These are phyloP conservation scores for Colletotrichum neosansevieriae DNA, from an alignment of 2,329 filamentous ascomycete genomes.

Conservation along the genomic window DNA sequence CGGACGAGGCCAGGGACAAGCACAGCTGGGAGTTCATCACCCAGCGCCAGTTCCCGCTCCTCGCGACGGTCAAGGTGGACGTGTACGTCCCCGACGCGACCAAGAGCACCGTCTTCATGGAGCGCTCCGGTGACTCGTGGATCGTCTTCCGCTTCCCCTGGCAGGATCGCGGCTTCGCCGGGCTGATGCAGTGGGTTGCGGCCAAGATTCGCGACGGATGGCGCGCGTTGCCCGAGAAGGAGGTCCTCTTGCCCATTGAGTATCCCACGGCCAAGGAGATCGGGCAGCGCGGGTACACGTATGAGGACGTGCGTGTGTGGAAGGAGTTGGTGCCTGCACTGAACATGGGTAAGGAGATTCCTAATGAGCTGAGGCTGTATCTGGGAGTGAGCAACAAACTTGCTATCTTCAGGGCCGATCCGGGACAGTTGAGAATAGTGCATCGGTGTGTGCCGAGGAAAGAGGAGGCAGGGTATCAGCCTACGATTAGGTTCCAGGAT, in stretches of 20 bases:
- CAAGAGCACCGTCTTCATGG: constrained; percentile 61
- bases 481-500: constrained; percentile 77
- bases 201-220: constrained; percentile 65
- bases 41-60: constrained; percentile 74
- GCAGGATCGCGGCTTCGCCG: constrained; percentile 61
- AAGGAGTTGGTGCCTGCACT: constrained; percentile 66
- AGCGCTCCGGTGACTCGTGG: constrained; percentile 63
- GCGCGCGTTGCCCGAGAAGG: constrained; percentile 67
- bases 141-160: constrained; percentile 77
- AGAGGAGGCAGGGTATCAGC: constrained; percentile 71
- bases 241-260: constrained; percentile 75
- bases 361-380: constrained; percentile 72
- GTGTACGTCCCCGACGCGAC: constrained; percentile 76
- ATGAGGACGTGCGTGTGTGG: constrained; percentile 75
- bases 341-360: constrained; percentile 69
- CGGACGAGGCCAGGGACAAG: constrained; percentile 53
- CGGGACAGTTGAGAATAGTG: constrained; percentile 67
- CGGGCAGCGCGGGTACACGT: constrained; percentile 67
- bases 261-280: constrained; percentile 70
- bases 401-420: constrained; percentile 76
- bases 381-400: constrained; percentile 76
- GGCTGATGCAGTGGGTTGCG: constrained; percentile 57
- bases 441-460: constrained; percentile 69
- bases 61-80: constrained; percentile 77
- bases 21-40: constrained; percentile 79